Evolutionary conservation across 2,329 filamentous ascomycete species (phyloP).

Genomic region (Colletotrichum sansevieriae): DNA sequence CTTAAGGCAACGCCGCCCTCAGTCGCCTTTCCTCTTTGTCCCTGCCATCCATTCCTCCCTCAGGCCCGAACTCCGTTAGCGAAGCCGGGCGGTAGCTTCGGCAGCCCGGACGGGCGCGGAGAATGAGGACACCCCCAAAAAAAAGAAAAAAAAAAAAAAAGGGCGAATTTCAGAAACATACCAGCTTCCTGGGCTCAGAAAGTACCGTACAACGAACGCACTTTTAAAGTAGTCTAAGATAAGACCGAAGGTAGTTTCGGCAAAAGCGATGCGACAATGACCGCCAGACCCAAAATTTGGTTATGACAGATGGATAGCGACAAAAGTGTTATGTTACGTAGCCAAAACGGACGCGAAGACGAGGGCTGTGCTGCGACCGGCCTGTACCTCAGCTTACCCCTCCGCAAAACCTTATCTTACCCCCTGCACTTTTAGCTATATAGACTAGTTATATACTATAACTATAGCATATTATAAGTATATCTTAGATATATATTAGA

Average conservation of each 20-base stretch:
- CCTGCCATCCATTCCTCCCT: slow-evolving; percentile 3
- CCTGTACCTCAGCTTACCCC: too few species aligned
- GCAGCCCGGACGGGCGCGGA: slow-evolving; percentile 6
- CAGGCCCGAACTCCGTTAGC: slow-evolving; percentile 20
- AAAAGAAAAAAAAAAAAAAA: too few species aligned
- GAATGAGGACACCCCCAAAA: background rate
- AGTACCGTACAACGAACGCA: slow-evolving; percentile 12
- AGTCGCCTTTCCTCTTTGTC: background rate
- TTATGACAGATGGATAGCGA: background rate
- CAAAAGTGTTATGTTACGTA: background rate
- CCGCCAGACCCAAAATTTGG: slow-evolving; percentile 3
- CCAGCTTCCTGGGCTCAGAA: slow-evolving; percentile 24
- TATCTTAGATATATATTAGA: too few species aligned
- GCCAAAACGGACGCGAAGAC: slow-evolving; percentile 28
- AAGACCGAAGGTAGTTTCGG: slow-evolving; percentile 3
- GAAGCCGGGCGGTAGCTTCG: slow-evolving; percentile 22
- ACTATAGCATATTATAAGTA: too few species aligned
- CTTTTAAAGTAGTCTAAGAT: slow-evolving; percentile 15
- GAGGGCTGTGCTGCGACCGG: slow-evolving; percentile 51
- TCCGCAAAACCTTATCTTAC: too few species aligned
- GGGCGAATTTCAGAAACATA: background rate
- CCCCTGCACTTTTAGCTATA: too few species aligned
- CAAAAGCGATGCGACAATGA: background rate
- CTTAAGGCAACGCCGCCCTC: slow-evolving; percentile 7
- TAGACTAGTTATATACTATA: too few species aligned